A percentile compares a stretch with the other conserved stretches of the same genome.
phyloP scores from a whole-genome alignment of 169 alveolate species.

The Plasmodium reichenowi region DNA sequence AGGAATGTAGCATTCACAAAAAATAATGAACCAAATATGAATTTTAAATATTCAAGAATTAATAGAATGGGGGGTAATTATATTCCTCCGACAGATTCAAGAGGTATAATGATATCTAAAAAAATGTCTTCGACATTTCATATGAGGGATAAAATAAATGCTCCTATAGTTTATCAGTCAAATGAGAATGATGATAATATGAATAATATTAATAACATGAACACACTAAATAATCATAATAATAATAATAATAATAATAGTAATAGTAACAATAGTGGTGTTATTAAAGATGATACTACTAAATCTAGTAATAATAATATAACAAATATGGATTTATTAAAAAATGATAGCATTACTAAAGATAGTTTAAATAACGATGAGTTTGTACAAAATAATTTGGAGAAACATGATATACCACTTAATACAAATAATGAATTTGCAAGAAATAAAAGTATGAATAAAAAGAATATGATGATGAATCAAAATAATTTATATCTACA shows the following conservation, averaged over 20 bases:
- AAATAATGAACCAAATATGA: constrained; percentile 13
- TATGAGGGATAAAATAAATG: constrained; percentile 47
- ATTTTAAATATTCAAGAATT: constrained; percentile 30
- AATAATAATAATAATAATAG: not conserved
- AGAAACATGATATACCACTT: constrained; percentile 4
- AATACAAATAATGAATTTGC: constrained; percentile 1
- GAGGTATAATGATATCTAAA: not conserved
- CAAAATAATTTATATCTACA: not conserved
- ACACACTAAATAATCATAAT: not conserved
- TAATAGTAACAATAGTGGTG: constrained; percentile 15
- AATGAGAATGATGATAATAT: constrained; percentile 7
- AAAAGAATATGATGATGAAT: constrained; percentile 1
- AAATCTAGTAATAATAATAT: constrained; percentile 10
- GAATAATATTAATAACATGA: not conserved
- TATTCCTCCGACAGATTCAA: not conserved
- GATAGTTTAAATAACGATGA: constrained; percentile 9
- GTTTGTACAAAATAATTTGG: constrained; percentile 2
- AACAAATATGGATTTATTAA: not conserved
- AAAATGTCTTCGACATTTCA: constrained; percentile 9
- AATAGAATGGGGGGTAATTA: constrained; percentile 7
- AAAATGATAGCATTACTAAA: not conserved
- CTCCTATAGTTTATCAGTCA: constrained; percentile 1
- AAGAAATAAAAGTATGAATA: constrained; percentile 20
- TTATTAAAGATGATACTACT: constrained; percentile 9
- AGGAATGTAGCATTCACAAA: not conserved